A percentile compares a stretch with the other conserved stretches of the same genome.
Conservation (phyloP, 164 flowering plant genomes). For the Vitis rupestris region DNA sequence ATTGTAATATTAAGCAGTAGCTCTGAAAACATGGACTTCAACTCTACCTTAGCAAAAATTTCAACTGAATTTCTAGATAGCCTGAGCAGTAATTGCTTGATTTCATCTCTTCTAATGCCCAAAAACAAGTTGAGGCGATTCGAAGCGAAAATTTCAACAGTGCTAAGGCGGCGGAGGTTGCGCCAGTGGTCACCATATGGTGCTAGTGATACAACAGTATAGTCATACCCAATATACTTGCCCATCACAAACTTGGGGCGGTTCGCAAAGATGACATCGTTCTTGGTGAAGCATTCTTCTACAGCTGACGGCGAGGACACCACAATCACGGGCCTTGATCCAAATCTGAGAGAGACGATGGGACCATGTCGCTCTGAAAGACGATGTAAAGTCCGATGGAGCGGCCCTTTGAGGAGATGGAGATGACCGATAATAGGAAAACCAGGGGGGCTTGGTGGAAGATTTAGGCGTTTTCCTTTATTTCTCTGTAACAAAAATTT, state of each 20-base stretch:
- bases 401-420: background rate
- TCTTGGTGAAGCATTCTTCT: slow-evolving; percentile 12
- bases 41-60: background rate
- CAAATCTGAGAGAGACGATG: background rate
- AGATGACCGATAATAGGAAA: background rate
- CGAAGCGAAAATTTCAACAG: slow-evolving; percentile 6
- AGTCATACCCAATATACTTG: background rate
- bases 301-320: slow-evolving; percentile 3
- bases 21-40: background rate
- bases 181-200: slow-evolving; percentile 15
- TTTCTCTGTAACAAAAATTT: background rate
- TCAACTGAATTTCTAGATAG: background rate
- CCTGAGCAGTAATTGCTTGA: background rate
- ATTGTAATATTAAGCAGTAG: background rate
- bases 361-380: background rate
- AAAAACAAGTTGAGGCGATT: slow-evolving; percentile 2
- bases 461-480: background rate
- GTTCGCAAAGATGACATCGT: slow-evolving; percentile 11
- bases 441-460: background rate
- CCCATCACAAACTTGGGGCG: background rate
- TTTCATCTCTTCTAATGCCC: background rate
- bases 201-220: background rate
- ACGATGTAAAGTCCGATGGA: slow-evolving; percentile 1
- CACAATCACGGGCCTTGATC: background rate
- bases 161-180: slow-evolving; percentile 6